These are phyloP conservation scores for Penicillium paneum DNA, from an alignment of 2,329 filamentous ascomycete species.

Conservation along the genomic window DNA sequence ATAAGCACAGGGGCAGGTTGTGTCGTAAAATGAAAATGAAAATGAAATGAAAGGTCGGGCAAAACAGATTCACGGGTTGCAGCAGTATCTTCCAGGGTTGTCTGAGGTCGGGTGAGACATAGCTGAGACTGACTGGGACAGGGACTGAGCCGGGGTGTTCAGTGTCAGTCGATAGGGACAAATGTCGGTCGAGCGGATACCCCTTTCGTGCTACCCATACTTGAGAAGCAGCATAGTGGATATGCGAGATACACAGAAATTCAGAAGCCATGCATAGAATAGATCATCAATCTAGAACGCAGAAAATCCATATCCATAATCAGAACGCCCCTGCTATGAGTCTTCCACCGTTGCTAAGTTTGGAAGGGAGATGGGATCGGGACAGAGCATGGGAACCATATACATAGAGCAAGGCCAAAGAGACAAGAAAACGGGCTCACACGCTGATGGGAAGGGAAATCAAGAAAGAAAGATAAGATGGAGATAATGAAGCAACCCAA, in stretches of 20 bases:
- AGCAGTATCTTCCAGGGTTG: neutral
- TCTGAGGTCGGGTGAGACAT: neutral
- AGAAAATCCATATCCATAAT: neutral
- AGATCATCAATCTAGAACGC: constrained; percentile 8
- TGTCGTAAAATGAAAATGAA: neutral
- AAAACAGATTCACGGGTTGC: neutral
- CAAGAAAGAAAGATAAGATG: neutral
- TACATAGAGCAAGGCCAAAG: neutral
- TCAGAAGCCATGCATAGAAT: constrained; percentile 1
- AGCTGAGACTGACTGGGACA: neutral
- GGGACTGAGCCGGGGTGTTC: neutral
- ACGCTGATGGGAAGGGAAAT: neutral
- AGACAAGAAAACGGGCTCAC: neutral
- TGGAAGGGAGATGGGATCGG: neutral
- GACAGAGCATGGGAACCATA: constrained; percentile 1
- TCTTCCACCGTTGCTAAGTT: constrained; percentile 8
- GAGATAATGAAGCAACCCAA: neutral
- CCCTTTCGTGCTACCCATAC: constrained; percentile 7
- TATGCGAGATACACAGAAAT: neutral
- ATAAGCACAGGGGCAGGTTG: neutral
- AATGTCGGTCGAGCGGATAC: neutral
- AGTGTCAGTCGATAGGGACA: neutral
- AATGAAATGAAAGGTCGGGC: neutral
- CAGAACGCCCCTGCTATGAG: constrained; percentile 23
- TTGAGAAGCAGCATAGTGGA: neutral